Evolutionary conservation across 805 yeast species (phyloP), one percentile per base, ranked within the genome.

Genomic region (Wickerhamiella shivajii): DNA sequence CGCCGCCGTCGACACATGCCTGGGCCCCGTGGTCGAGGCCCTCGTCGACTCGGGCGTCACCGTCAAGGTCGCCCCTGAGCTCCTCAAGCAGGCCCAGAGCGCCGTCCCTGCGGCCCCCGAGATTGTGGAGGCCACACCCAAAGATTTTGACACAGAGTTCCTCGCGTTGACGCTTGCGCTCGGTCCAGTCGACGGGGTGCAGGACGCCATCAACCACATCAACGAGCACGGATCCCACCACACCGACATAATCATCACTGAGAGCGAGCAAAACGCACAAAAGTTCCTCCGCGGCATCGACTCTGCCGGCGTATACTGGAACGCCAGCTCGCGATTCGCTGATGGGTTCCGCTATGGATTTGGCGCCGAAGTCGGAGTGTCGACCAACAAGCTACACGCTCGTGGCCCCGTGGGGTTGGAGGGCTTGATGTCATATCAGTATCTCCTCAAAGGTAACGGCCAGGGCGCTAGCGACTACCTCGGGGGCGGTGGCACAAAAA

Each of bases 351-450:
- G 98, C 53, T 90, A 87, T 51, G 99, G 99, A 0, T 90, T 92
- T 53, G 99, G 99, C 34, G 77, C 99, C 5, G 99, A 90, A 56
- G 98, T 90, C 12, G 99, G 99, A 22, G 87, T 90, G 39, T 77
- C 93, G 31, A 90, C 98, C 28, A 85, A 87, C 52, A 90, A 90
- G 56, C 83, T 90, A 41, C 99, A 90, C 53, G 94, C 98, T 7
- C 69, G 99, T 49, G 99, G 99, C 2, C 99, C 98, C 11, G 97
- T 90, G 21, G 99, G 99, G 2, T 65, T 90, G 20, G 99, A 90
- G 52, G 99, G 99, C 2, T 65, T 90, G 44, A 93, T 87, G 53
- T 80, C 92, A 46, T 90, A 90, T 56, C 97, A 90, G 57, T 90
- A 90, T 54, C 90, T 83, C 53, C 60, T 90, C 41, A 69, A 78